Base-by-base conservation (phyloP, 805 yeast genomes). In the Pichia gijzeniarum region DNA sequence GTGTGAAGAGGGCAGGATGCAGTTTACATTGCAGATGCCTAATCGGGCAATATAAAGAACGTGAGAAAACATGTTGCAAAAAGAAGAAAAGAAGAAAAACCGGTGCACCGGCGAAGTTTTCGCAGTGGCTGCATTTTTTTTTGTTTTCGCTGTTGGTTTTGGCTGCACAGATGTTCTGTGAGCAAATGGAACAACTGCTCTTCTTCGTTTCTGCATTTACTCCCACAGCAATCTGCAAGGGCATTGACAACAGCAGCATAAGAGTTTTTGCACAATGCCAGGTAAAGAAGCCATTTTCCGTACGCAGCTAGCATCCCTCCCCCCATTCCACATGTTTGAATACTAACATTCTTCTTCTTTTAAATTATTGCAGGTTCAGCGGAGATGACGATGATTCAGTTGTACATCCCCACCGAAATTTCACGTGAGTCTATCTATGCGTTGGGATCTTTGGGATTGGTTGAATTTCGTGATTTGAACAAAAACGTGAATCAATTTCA, bases 381-480 rank as follows among this genome's bases (percentile, higher is more conserved):
- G 85, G 95, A 85, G 60, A 95, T 93, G 98, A 79, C 95, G 41
- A 76, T 90, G 61, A 81, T 91, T 45, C 96, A 93, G 69, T 71
- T 93, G 58, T 91, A 87, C 64, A 81, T 93, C 49, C 95, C 98
- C 16, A 80, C 87, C 30, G 99, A 93, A 67, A 81, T 86, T 41
- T 76, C 95, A 16, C 73, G 97, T 54, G 95, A 89, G 53, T 78
- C 89, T 5, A 81, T 89, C 17, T 79, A 86, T 55, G 76, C 88
- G n/a, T 69, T 93, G 34, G 99, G 99, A 6, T 84, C 86, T 51
- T 70, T 86, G 56, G 95, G 95, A 31, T 68, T 80, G 47, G 75
- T 95, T 34, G 96, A 95, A 62, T 88, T 93, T 63, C 73, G 96
- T 43, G 99, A 93, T 65, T 72, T 88, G 63, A 93, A 93, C 67